phyloP scores from a whole-genome alignment of 1,284 basidiomycete genomes.

The Rhodotorula glutinis region DNA sequence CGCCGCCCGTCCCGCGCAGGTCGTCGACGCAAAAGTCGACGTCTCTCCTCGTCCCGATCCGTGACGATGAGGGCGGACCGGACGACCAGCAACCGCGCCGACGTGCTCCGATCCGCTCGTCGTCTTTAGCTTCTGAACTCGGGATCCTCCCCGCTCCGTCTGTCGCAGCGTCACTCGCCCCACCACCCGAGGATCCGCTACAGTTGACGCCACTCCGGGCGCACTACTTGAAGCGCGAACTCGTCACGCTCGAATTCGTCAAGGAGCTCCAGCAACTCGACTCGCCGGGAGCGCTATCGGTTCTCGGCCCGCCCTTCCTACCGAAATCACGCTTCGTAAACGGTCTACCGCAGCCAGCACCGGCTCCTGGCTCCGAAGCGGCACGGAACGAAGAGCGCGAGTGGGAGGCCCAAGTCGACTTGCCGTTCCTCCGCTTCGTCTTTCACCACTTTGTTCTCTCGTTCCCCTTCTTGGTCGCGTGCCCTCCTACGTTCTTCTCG shows the following conservation, averaged over 20 bases:
- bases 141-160: slow-evolving; percentile 29
- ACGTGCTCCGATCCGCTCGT: slow-evolving; percentile 8
- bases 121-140: slow-evolving; percentile 27
- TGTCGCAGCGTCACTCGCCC: slow-evolving; percentile 16
- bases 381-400: slow-evolving; percentile 18
- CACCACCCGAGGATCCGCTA: slow-evolving; percentile 15
- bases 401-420: slow-evolving; percentile 53
- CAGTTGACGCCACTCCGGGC: slow-evolving; percentile 74
- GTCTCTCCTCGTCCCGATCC: slow-evolving; percentile 21
- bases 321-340: slow-evolving; percentile 49
- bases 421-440: slow-evolving; percentile 81
- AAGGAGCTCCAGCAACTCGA: slow-evolving; percentile 71
- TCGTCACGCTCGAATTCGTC: slow-evolving; percentile 78
- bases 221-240: slow-evolving; percentile 93
- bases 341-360: slow-evolving; percentile 30
- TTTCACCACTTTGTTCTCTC: slow-evolving; percentile 87
- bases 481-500: slow-evolving; percentile 82
- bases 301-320: slow-evolving; percentile 80
- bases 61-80: background rate
- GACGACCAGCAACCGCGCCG: background rate
- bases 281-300: slow-evolving; percentile 68
- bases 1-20: no score
- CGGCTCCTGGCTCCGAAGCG: slow-evolving; percentile 11
- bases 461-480: slow-evolving; percentile 81
- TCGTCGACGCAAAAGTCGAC: background rate